phyloP scores from a whole-genome alignment of 345 rosid genomes.

The Salix arbutifolia region DNA sequence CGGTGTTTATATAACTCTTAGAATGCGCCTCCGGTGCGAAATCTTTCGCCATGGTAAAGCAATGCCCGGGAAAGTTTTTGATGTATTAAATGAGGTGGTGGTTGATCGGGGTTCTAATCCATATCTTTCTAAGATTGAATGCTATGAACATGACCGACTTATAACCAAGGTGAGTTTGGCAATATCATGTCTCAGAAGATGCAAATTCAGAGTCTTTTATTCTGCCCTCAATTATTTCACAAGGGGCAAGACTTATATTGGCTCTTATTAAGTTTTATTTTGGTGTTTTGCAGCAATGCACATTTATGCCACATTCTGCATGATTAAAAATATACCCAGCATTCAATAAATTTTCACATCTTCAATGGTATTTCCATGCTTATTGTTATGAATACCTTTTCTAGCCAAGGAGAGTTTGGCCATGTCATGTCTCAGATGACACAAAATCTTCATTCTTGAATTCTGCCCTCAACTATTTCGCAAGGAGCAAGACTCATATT shows the following conservation, averaged over 20 bases:
- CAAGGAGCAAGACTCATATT: constrained; percentile 2
- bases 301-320: background rate
- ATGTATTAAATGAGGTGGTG: constrained; percentile 84
- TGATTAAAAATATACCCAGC: constrained; percentile 10
- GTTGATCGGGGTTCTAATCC: constrained; percentile 99
- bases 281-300: background rate
- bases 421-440: too few species aligned
- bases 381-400: constrained; percentile 12
- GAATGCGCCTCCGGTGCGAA: constrained; percentile 92
- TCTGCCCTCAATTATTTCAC: background rate
- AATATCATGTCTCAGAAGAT: background rate
- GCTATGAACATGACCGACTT: constrained; percentile 90
- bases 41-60: constrained; percentile 85
- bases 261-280: background rate
- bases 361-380: constrained; percentile 2
- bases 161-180: constrained; percentile 69
- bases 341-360: background rate
- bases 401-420: too few species aligned
- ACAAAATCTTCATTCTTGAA: too few species aligned
- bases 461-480: background rate
- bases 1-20: constrained; percentile 93
- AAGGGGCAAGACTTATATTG: constrained; percentile 5
- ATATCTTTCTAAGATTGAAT: constrained; percentile 93
- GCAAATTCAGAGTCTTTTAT: background rate
- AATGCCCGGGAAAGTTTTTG: constrained; percentile 91